Evolutionary conservation across 305 asterid genomes (phyloP).

Genomic region (Fraxinus platypoda): DNA sequence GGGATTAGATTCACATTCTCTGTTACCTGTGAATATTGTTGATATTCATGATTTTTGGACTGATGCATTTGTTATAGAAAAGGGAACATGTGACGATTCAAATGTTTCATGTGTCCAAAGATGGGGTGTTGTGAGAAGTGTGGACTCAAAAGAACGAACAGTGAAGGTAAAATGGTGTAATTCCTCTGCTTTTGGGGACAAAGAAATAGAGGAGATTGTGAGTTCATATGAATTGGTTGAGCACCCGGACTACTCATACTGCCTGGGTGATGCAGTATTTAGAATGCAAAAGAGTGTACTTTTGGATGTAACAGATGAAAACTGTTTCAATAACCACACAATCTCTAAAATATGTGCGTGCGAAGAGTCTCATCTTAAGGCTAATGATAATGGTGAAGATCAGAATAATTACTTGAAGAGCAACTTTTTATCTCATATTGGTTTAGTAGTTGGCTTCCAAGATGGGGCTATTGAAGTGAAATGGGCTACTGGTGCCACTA

Average conservation of each 20-base stretch:
- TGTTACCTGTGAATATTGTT: constrained; percentile 53
- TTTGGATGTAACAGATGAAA: constrained; percentile 21
- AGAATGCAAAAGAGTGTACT: constrained; percentile 26
- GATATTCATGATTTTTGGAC: constrained; percentile 92
- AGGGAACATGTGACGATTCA: constrained; percentile 52
- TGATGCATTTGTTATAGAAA: constrained; percentile 69
- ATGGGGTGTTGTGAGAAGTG: constrained; percentile 73
- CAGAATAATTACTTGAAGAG: constrained; percentile 19
- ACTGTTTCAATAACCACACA: constrained; percentile 2
- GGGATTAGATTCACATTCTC: constrained; percentile 56
- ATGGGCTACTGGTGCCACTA: constrained; percentile 77
- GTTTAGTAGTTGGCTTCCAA: constrained; percentile 60
- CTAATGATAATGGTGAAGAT: constrained; percentile 24
- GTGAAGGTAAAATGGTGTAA: constrained; percentile 76
- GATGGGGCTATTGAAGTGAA: constrained; percentile 63
- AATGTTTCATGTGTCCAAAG: constrained; percentile 36
- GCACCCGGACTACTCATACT: constrained; percentile 71
- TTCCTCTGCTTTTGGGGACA: constrained; percentile 31
- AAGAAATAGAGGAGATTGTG: constrained; percentile 58
- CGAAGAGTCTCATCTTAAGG: constrained; percentile 25
- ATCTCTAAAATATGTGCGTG: constrained; percentile 14
- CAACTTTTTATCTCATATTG: constrained; percentile 51
- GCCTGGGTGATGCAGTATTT: constrained; percentile 64
- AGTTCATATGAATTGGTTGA: constrained; percentile 90
- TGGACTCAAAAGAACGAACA: constrained; percentile 81